Base-by-base conservation (phyloP, 805 yeast species). In the Kazachstania viticola region DNA sequence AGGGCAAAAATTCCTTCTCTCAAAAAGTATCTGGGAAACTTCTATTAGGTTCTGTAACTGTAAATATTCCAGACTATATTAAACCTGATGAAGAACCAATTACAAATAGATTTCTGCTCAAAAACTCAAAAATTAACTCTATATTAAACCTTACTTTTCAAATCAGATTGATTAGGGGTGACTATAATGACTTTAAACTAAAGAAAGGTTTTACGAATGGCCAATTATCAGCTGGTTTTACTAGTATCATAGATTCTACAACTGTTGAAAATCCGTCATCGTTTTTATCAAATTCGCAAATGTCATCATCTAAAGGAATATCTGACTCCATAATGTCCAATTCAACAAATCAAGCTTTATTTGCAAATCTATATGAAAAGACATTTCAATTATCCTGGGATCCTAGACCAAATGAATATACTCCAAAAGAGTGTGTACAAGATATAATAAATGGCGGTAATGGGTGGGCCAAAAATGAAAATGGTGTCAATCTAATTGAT, bases 71-170 rank as follows among this genome's bases (percentile, higher is more conserved):
- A 0, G 93, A 84, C 44, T 83, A 77, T 51, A 68, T 78, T 4
- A 54, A 58, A 17, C 54, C 43, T 41, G 72, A 69, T 33, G 61
- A 64, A 21, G 65, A 67, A 32, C 64, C 71, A 3, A 55, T 66
- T 4, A 62, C 76, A 2, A 65, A 78, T 39, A 64, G 81, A 39
- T 84, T 79, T 44, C 58, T 88, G 27, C 61, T 88, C 23, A 77
- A 77, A 45, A 69, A 82, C 17, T 79, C 94, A 2, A 82, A 83
- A 42, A 73, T 88, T 14, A 88, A 88, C 52, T 77, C 93, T 2
- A 79, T 83, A n/a, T 54, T 79, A 25, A 75, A 69, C 37, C 38
- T 83, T 26, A 65, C 76, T 2, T 59, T 81, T n/a, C 61, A 62
- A 4, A 54, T 80, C 42, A 64, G 61, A 26, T 47, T 63, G 27